phyloP scores from a whole-genome alignment of 108 stramenopile species.

The Nitzschia palea region DNA sequence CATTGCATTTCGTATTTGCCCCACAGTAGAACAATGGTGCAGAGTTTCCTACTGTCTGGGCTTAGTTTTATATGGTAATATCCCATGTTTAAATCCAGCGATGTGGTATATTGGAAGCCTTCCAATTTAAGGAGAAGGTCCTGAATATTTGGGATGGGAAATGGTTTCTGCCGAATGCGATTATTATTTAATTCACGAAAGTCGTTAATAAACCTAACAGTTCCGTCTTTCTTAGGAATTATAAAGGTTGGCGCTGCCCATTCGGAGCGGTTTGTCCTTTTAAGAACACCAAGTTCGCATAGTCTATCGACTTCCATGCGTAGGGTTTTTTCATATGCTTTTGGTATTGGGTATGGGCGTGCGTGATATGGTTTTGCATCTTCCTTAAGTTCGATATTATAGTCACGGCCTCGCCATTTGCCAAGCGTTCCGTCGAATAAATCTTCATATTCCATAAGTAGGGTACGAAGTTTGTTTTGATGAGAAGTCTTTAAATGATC shows the following conservation, averaged over 20 bases:
- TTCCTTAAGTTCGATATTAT: constrained; percentile 22
- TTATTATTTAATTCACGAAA: constrained; percentile 34
- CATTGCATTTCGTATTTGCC: constrained; percentile 25
- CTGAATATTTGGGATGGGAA: constrained; percentile 32
- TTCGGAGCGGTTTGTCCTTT: neutral
- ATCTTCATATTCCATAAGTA: neutral
- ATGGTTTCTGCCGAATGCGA: constrained; percentile 6
- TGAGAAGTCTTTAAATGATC: no score
- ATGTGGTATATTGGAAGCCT: constrained; percentile 29
- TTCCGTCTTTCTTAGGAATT: constrained; percentile 39
- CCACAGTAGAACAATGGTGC: constrained; percentile 32
- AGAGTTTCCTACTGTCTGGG: constrained; percentile 16
- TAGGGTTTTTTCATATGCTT: constrained; percentile 12
- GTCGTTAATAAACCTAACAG: constrained; percentile 32
- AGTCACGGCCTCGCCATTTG: neutral
- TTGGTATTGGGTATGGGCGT: constrained; percentile 23
- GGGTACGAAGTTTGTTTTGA: neutral
- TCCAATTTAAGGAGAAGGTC: constrained; percentile 28
- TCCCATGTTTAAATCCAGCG: constrained; percentile 29
- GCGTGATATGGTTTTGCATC: constrained; percentile 28
- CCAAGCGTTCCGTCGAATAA: constrained; percentile 2
- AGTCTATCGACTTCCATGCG: constrained; percentile 29
- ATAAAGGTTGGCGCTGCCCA: constrained; percentile 35
- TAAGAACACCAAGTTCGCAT: constrained; percentile 20
- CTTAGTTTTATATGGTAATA: constrained; percentile 16